These are phyloP conservation scores for Cladosporium colombiae DNA, from an alignment of 2,329 filamentous ascomycete genomes.

Conservation along the genomic window DNA sequence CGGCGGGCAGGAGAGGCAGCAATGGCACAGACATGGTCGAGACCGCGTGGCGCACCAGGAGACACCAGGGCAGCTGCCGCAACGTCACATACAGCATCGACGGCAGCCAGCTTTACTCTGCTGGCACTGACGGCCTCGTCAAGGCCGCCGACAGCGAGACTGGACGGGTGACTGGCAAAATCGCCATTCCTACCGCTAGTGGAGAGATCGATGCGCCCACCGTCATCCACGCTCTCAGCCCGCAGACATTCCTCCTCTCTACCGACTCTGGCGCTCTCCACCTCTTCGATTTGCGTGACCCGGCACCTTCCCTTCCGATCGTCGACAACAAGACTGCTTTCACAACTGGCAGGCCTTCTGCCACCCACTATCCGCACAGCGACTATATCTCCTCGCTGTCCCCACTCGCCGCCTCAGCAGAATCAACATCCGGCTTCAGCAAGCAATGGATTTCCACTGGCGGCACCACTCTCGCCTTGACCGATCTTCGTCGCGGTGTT, in stretches of 20 bases:
- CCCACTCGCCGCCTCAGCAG: slow-evolving; percentile 74
- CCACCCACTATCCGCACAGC: slow-evolving; percentile 82
- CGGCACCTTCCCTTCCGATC: slow-evolving; percentile 48
- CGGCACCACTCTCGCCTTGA: slow-evolving; percentile 85
- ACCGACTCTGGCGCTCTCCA: slow-evolving; percentile 90
- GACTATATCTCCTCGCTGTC: slow-evolving; percentile 91
- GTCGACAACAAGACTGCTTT: slow-evolving; percentile 43
- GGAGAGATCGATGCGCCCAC: slow-evolving; percentile 69
- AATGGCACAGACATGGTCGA: slow-evolving; percentile 75
- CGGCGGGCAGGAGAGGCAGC: slow-evolving; percentile 42
- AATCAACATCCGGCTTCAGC: slow-evolving; percentile 82
- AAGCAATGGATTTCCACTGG: slow-evolving; percentile 97
- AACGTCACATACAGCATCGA: slow-evolving; percentile 77
- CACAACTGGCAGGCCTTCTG: slow-evolving; percentile 63
- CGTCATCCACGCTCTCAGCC: slow-evolving; percentile 78
- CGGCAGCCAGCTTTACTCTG: slow-evolving; percentile 65
- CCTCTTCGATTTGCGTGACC: slow-evolving; percentile 74
- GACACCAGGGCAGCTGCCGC: slow-evolving; percentile 93
- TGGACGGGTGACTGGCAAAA: slow-evolving; percentile 75
- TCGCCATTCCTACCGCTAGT: slow-evolving; percentile 60
- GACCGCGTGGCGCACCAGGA: slow-evolving; percentile 78
- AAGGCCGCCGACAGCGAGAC: slow-evolving; percentile 61
- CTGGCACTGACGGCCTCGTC: slow-evolving; percentile 64
- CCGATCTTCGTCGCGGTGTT: slow-evolving; percentile 82
- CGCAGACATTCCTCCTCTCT: slow-evolving; percentile 82